Conservation (phyloP, 805 yeast species). For the Ogataea siamensis region DNA sequence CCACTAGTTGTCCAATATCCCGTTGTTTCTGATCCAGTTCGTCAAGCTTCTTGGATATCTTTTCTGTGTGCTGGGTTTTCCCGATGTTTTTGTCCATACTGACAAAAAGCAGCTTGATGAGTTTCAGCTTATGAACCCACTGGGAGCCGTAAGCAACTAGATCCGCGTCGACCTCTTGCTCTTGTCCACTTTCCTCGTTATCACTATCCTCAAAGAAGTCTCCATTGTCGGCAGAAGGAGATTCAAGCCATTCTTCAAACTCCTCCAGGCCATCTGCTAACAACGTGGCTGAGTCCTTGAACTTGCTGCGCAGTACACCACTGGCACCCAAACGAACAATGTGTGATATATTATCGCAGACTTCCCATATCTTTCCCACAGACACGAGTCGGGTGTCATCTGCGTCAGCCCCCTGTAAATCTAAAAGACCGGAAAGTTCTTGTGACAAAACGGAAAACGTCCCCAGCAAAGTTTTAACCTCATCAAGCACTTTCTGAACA, state of each 20-base stretch:
- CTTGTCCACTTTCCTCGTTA: constrained; percentile 28
- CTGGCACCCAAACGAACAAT: constrained; percentile 49
- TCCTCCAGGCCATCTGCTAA: constrained; percentile 66
- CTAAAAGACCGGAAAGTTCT: constrained; percentile 21
- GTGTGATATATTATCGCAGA: constrained; percentile 49
- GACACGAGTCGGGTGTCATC: constrained; percentile 46
- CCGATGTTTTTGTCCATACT: constrained; percentile 62
- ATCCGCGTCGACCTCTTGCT: constrained; percentile 22
- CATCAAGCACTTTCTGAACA: constrained; percentile 31
- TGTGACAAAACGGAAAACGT: constrained; percentile 17
- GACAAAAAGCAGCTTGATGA: constrained; percentile 56
- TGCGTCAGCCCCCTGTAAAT: constrained; percentile 11
- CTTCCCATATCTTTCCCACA: constrained; percentile 72
- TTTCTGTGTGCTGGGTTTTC: constrained; percentile 23
- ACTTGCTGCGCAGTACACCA: constrained; percentile 48
- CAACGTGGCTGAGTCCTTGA: constrained; percentile 44
- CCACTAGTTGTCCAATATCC: constrained; percentile 46
- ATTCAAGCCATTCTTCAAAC: constrained; percentile 64
- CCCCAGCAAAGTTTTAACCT: constrained; percentile 19
- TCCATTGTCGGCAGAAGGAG: constrained; percentile 50
- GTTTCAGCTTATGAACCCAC: constrained; percentile 54
- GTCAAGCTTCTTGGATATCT: constrained; percentile 46
- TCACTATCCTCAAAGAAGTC: constrained; percentile 45
- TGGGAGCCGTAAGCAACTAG: constrained; percentile 36
- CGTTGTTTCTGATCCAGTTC: constrained; percentile 42